phyloP scores from a whole-genome alignment of 1,284 basidiomycete genomes.

The Cystobasidium sp. region DNA sequence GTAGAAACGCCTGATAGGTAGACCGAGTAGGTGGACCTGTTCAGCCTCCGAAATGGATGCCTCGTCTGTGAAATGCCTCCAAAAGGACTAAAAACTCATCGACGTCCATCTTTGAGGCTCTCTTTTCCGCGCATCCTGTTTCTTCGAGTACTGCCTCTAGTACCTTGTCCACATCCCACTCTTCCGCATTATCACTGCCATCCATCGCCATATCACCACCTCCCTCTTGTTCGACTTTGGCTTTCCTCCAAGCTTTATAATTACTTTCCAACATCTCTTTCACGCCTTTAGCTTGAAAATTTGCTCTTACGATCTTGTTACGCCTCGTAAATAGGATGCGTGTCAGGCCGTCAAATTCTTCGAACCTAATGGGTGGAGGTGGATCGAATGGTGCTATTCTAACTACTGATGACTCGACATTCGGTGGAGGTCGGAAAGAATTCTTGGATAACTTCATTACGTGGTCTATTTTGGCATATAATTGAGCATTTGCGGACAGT shows the following conservation, averaged over 20 bases:
- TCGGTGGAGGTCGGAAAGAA: slow-evolving; percentile 94
- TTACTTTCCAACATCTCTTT: slow-evolving; percentile 93
- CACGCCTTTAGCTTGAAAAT: slow-evolving; percentile 89
- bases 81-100: slow-evolving; percentile 78
- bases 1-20: too few species aligned
- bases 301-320: slow-evolving; percentile 89
- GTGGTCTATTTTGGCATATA: slow-evolving; percentile 92
- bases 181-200: slow-evolving; percentile 63
- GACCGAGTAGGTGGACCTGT: not conserved
- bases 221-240: slow-evolving; percentile 2
- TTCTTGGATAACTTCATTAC: slow-evolving; percentile 95
- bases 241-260: slow-evolving; percentile 88
- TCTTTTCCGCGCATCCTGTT: slow-evolving; percentile 68
- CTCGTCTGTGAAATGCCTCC: slow-evolving; percentile 78
- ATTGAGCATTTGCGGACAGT: slow-evolving; percentile 93
- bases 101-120: slow-evolving; percentile 82
- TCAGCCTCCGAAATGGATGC: slow-evolving; percentile 68
- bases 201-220: slow-evolving; percentile 13
- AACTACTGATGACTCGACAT: slow-evolving; percentile 92
- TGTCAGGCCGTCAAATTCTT: slow-evolving; percentile 95
- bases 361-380: slow-evolving; percentile 91
- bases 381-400: slow-evolving; percentile 90
- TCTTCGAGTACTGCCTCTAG: slow-evolving; percentile 77
- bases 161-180: slow-evolving; percentile 70
- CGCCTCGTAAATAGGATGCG: slow-evolving; percentile 85